A percentile compares a stretch with the other conserved stretches of the same genome.
phyloP scores from a whole-genome alignment of 2,329 filamentous ascomycete genomes.

The Penicillium sp. region DNA sequence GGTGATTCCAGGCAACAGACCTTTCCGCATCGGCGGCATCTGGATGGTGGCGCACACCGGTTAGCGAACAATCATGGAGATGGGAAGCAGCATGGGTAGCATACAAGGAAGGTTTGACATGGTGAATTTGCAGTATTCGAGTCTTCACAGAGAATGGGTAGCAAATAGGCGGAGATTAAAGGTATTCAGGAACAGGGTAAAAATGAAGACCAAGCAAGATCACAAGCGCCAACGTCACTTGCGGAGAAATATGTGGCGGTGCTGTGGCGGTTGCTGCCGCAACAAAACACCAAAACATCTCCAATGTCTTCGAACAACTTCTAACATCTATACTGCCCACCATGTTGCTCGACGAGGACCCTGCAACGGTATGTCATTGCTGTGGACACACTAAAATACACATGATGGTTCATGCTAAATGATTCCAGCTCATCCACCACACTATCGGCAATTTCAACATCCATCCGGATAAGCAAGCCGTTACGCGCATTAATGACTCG shows the following conservation, averaged over 20 bases:
- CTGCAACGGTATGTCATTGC: slow-evolving; percentile 66
- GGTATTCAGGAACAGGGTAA: neutral
- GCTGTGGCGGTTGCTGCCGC: slow-evolving; percentile 44
- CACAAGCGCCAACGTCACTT: slow-evolving; percentile 28
- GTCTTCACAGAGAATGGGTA: neutral
- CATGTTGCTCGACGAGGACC: slow-evolving; percentile 95
- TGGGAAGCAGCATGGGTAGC: slow-evolving; percentile 18
- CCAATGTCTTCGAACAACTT: neutral
- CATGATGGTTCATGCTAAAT: neutral
- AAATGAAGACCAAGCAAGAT: slow-evolving; percentile 10
- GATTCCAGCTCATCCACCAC: slow-evolving; percentile 76
- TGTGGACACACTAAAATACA: neutral
- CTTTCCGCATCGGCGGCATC: slow-evolving; percentile 98
- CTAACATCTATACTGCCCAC: slow-evolving; percentile 40
- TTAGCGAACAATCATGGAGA: neutral
- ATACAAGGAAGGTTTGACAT: slow-evolving; percentile 56
- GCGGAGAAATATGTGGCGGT: slow-evolving; percentile 37
- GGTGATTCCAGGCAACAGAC: slow-evolving; percentile 48
- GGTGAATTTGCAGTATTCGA: neutral
- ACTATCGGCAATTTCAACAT: slow-evolving; percentile 96
- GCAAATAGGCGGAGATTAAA: neutral
- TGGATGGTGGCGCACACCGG: slow-evolving; percentile 43
- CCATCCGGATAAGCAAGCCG: slow-evolving; percentile 77
- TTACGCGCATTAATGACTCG: slow-evolving; percentile 81
- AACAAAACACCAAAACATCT: slow-evolving; percentile 30